These are phyloP conservation scores for Sparassis latifolia DNA, from an alignment of 1,284 basidiomycete genomes.

Conservation along the genomic window DNA sequence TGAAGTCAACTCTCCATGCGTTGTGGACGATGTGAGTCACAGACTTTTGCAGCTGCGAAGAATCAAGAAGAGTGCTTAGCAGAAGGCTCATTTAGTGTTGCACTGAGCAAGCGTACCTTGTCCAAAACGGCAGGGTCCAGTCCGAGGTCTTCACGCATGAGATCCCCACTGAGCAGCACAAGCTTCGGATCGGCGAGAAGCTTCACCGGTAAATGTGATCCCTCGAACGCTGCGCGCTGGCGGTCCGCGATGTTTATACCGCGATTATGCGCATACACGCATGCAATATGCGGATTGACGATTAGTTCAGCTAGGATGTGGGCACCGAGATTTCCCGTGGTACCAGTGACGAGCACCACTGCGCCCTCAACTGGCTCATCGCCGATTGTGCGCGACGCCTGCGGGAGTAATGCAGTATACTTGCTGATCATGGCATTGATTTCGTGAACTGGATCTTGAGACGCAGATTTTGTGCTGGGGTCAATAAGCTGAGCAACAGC, in stretches of 20 bases:
- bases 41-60: constrained; percentile 14
- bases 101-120: constrained; percentile 16
- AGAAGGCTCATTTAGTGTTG: no score
- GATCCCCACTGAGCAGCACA: constrained; percentile 28
- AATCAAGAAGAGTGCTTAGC: background rate
- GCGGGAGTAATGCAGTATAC: constrained; percentile 17
- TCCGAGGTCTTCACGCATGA: constrained; percentile 23
- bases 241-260: constrained; percentile 22
- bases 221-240: constrained; percentile 24
- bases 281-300: constrained; percentile 9
- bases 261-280: constrained; percentile 28
- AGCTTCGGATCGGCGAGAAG: constrained; percentile 23
- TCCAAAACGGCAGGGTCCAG: constrained; percentile 20
- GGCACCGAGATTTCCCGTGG: constrained; percentile 28
- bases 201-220: constrained; percentile 23
- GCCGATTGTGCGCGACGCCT: background rate
- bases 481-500: constrained; percentile 14
- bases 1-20: constrained; percentile 33
- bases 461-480: constrained; percentile 1
- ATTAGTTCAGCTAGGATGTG: constrained; percentile 23
- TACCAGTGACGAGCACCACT: constrained; percentile 29
- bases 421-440: constrained; percentile 26
- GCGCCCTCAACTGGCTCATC: constrained; percentile 5
- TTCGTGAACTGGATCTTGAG: constrained; percentile 12
- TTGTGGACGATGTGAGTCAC: constrained; percentile 27